Percentiles rank a stretch among this genome's conserved stretches.
These are phyloP conservation scores for Eruca vesicaria DNA, from an alignment of 441 rosid genomes.

Conservation along the genomic window DNA sequence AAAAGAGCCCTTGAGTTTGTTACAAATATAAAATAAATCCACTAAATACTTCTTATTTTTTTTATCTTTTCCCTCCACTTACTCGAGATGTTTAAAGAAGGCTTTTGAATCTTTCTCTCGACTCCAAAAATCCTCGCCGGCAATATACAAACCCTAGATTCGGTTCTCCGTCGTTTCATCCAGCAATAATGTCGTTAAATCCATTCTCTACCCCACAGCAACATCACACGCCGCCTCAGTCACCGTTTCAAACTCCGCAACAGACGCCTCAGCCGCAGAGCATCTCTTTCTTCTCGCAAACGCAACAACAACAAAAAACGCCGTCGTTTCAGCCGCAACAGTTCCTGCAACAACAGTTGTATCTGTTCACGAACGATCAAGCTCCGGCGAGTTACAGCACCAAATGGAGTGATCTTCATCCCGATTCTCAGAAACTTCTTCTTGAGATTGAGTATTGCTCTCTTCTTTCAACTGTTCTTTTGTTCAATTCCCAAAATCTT, in stretches of 20 bases:
- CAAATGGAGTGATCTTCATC: conserved; percentile 93
- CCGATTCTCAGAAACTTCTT: conserved; percentile 82
- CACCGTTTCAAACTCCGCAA: conserved; percentile 49
- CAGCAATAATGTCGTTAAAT: conserved; percentile 53
- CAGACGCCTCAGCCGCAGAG: conserved; percentile 41
- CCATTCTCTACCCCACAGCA: conserved; percentile 66
- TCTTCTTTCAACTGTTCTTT: not conserved
- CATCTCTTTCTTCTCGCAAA: conserved; percentile 43
- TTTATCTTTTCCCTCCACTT: not conserved
- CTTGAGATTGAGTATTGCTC: conserved; percentile 89
- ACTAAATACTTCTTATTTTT: not conserved
- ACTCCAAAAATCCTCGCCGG: conserved; percentile 26
- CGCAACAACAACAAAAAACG: conserved; percentile 33
- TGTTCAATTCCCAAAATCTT: not conserved
- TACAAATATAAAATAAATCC: not conserved
- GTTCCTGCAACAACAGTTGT: conserved; percentile 40
- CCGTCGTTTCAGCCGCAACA: conserved; percentile 35
- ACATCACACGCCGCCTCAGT: conserved; percentile 49
- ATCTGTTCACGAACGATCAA: conserved; percentile 75
- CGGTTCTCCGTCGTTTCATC: conserved; percentile 4
- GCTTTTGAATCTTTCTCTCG: conserved; percentile 33
- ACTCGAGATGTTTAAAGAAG: conserved; percentile 10
- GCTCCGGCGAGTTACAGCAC: conserved; percentile 89
- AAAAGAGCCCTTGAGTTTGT: not conserved
- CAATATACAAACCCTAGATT: conserved; percentile 16